Conservation (phyloP, 202 grass and related monocot genomes). For the Tripidium arundinaceum region DNA sequence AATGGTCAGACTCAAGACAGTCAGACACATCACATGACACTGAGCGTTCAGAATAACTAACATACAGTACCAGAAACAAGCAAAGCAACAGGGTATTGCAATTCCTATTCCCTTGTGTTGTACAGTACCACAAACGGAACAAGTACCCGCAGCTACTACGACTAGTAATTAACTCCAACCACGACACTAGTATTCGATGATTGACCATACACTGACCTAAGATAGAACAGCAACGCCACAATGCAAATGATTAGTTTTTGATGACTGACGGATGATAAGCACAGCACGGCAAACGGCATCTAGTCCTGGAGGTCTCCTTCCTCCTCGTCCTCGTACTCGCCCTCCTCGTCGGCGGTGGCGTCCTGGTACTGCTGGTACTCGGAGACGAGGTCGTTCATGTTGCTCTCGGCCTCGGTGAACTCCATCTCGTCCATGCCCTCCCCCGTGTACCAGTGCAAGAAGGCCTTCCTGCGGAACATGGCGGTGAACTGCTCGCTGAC, state of each 20-base stretch:
- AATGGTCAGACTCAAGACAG: background rate
- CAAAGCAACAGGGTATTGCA: background rate
- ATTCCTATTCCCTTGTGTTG: background rate
- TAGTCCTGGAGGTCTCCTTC: constrained; percentile 18
- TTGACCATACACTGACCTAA: background rate
- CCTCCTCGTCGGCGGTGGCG: constrained; percentile 52
- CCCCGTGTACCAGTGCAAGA: constrained; percentile 84
- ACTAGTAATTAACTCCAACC: background rate
- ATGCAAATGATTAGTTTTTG: background rate
- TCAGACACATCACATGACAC: background rate
- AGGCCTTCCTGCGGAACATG: constrained; percentile 91
- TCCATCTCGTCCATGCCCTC: constrained; percentile 95
- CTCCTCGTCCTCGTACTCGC: constrained; percentile 51
- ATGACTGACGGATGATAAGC: too few species aligned
- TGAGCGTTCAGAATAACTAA: background rate
- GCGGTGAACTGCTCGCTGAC: constrained; percentile 81
- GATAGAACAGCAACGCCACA: too few species aligned
- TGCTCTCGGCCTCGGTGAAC: constrained; percentile 80
- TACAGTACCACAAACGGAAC: background rate
- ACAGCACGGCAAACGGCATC: background rate
- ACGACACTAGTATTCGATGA: background rate
- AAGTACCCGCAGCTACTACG: background rate
- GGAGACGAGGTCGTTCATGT: constrained; percentile 78
- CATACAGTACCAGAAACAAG: background rate
- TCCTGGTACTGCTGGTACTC: constrained; percentile 95